Conservation (phyloP, 1,139 yeast species). For the Yamadazyma dendronema region DNA sequence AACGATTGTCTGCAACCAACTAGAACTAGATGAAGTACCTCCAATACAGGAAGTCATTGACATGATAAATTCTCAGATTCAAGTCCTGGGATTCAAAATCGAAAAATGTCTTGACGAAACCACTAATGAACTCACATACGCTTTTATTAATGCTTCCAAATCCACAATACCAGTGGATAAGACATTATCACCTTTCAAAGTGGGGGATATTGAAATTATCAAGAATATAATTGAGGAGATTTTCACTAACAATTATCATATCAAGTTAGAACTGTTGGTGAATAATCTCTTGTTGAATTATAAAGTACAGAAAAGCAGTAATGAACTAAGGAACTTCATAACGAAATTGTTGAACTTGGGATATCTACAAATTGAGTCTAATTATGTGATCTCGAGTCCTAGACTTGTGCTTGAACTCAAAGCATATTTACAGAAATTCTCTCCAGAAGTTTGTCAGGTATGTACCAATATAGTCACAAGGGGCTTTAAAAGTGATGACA, state of each 20-base stretch:
- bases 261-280: slow-evolving; percentile 7
- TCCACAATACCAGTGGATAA: slow-evolving; percentile 36
- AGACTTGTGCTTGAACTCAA: slow-evolving; percentile 49
- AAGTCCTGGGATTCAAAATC: slow-evolving; percentile 44
- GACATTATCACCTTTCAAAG: slow-evolving; percentile 39
- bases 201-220: slow-evolving; percentile 48
- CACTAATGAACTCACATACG: slow-evolving; percentile 30
- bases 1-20: slow-evolving; percentile 8
- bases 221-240: slow-evolving; percentile 49
- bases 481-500: slow-evolving; percentile 44
- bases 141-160: slow-evolving; percentile 42
- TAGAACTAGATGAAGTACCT: slow-evolving; percentile 3
- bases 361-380: slow-evolving; percentile 42
- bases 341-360: slow-evolving; percentile 47
- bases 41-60: slow-evolving; percentile 25
- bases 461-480: slow-evolving; percentile 58
- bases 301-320: slow-evolving; percentile 19
- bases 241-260: slow-evolving; percentile 21
- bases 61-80: slow-evolving; percentile 37
- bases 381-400: slow-evolving; percentile 36
- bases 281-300: slow-evolving; percentile 11
- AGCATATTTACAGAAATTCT: slow-evolving; percentile 41
- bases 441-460: slow-evolving; percentile 46
- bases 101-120: slow-evolving; percentile 38
- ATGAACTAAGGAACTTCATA: slow-evolving; percentile 38